Evolutionary conservation across 148 eudicot genomes (phyloP), one percentile per base, ranked within the genome.

Genomic region (Talinum fruticosum): DNA sequence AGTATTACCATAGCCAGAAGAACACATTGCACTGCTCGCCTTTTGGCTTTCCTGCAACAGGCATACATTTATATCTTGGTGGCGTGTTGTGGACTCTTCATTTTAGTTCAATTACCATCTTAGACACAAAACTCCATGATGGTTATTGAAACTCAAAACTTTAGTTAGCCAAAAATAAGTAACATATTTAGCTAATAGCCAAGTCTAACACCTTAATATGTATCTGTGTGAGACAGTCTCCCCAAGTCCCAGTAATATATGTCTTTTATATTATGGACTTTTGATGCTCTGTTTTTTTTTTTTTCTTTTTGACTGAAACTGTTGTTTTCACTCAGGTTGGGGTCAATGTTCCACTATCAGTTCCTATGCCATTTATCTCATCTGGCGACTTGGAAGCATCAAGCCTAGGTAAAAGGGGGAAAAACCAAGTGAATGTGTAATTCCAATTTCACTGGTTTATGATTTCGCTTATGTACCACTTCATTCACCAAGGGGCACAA

Each of bases 321-420:
- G 16, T n/a, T 59, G 38, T 62, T 45, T 62, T 45, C 5, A 30
- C 15, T 23, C 85, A 88, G 97, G 82, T 90, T 66, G 93, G 97
- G 29, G 77, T 88, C 75, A 92, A 92, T 64, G 89, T 87, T 49
- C 89, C 90, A 32, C 84, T 87, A 28, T 82, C 92, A 53, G 75
- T 83, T 65, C 91, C 94, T 24, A 75, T 86, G 69, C 89, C 97
- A 6, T 79, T 92, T 71, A 82, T 83, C 82, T 88, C 91, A 23
- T 87, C 79, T 28, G 77, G 79, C 45, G 87, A 89, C 34, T 76
- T 86, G 21, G 85, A 83, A 78, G 82, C 87, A 66, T 87, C 97
- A 59, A 82, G 86, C 78, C 72, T 89, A 51, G 92, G 92, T 67
- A 87, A 16, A 4, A 67, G 13, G 0, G n/a, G n/a, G 47, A 32